Percentiles rank a stretch among this genome's conserved stretches.
Conservation (phyloP, 2,329 filamentous ascomycete genomes). For the Leptographium galeiforme region DNA sequence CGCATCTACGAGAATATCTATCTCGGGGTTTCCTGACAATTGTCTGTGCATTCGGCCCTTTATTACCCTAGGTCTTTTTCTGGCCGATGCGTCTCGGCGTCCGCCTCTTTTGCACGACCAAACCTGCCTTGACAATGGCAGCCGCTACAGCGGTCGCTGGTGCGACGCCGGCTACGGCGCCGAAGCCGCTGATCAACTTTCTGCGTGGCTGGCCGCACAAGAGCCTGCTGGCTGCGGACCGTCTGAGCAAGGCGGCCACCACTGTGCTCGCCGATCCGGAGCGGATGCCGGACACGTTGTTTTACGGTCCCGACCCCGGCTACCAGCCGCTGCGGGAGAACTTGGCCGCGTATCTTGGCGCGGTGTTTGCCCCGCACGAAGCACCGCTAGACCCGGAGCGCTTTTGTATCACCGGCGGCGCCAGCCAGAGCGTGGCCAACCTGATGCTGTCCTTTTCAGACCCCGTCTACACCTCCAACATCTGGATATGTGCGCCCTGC, state of each 20-base stretch:
- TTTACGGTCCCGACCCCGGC: slow-evolving; percentile 70
- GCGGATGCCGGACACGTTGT: slow-evolving; percentile 49
- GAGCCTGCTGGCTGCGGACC: slow-evolving; percentile 48
- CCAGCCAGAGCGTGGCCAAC: slow-evolving; percentile 68
- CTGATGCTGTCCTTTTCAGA: slow-evolving; percentile 72
- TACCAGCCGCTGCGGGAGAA: slow-evolving; percentile 54
- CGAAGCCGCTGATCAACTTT: slow-evolving; percentile 41
- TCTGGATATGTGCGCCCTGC: slow-evolving; percentile 73
- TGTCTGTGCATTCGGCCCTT: no score
- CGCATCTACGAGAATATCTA: background rate
- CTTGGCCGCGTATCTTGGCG: slow-evolving; percentile 56
- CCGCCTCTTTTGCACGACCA: background rate
- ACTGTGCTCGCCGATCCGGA: slow-evolving; percentile 43
- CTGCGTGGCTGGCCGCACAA: slow-evolving; percentile 55
- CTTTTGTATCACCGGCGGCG: slow-evolving; percentile 74
- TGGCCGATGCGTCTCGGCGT: background rate
- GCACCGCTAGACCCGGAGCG: slow-evolving; percentile 32
- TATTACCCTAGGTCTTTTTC: background rate
- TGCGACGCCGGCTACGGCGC: background rate
- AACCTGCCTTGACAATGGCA: background rate
- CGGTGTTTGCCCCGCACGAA: slow-evolving; percentile 35
- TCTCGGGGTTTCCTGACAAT: no score
- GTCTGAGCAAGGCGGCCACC: slow-evolving; percentile 47
- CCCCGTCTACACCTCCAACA: slow-evolving; percentile 54
- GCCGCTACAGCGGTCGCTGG: background rate